Evolutionary conservation across 805 yeast species (phyloP).

Genomic region (Starmerella sirachaensis): DNA sequence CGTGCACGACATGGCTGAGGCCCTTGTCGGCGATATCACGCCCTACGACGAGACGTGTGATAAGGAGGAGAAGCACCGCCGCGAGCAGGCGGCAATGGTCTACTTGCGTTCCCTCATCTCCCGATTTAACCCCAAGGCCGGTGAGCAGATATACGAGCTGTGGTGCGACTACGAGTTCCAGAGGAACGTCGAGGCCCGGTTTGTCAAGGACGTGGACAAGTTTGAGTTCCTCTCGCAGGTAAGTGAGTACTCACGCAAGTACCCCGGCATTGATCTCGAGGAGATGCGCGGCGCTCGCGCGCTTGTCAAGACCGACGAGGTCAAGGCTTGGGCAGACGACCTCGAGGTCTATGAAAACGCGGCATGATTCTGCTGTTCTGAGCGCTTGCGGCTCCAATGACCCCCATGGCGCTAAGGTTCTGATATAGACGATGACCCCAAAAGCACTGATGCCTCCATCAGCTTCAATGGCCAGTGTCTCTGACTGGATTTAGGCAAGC

Average conservation of each 20-base stretch:
- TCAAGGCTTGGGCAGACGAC: conserved; percentile 55
- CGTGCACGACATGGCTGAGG: conserved; percentile 89
- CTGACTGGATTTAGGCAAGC: too few species aligned
- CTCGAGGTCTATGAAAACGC: conserved; percentile 8
- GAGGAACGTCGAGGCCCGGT: conserved; percentile 67
- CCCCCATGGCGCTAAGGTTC: too few species aligned
- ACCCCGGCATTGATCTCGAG: conserved; percentile 43
- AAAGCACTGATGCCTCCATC: too few species aligned
- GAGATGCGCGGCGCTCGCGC: conserved; percentile 57
- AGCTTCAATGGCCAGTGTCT: too few species aligned
- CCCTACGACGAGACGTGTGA: conserved; percentile 56
- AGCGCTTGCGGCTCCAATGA: too few species aligned
- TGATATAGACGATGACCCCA: too few species aligned
- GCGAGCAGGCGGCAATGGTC: conserved; percentile 63
- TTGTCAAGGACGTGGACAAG: conserved; percentile 90
- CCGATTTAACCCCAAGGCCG: conserved; percentile 52
- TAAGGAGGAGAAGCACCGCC: conserved; percentile 69
- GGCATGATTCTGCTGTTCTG: too few species aligned
- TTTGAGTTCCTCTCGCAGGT: conserved; percentile 55
- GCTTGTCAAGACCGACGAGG: conserved; percentile 59
- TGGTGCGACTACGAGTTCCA: conserved; percentile 89
- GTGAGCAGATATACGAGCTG: conserved; percentile 51
- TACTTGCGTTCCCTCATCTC: conserved; percentile 50
- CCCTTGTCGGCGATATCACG: conserved; percentile 88
- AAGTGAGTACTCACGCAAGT: conserved; percentile 57